These are phyloP conservation scores for Trichothecium roseum DNA, from an alignment of 2,329 filamentous ascomycete species.

Conservation along the genomic window DNA sequence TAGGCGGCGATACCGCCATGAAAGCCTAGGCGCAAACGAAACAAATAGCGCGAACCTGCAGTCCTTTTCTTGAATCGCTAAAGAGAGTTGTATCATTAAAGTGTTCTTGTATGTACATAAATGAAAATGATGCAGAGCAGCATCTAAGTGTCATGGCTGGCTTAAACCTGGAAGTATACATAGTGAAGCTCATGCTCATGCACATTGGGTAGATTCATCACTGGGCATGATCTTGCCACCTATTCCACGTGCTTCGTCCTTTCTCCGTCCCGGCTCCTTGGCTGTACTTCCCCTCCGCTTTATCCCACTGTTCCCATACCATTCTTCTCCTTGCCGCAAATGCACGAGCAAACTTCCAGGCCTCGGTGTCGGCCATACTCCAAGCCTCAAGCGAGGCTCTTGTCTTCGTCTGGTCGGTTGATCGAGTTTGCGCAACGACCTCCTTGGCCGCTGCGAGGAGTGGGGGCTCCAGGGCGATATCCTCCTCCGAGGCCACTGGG, in stretches of 20 bases:
- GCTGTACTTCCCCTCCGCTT: conserved; percentile 55
- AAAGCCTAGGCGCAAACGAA: conserved; percentile 7
- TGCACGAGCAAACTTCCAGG: conserved; percentile 64
- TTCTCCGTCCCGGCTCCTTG: conserved; percentile 48
- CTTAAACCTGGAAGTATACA: too few species aligned
- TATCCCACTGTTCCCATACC: conserved; percentile 59
- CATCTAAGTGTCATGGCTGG: too few species aligned
- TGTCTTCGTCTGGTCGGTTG: conserved; percentile 32
- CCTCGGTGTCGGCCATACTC: conserved; percentile 65
- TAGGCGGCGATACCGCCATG: conserved; percentile 46
- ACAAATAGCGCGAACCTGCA: background rate
- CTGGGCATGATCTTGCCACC: conserved; percentile 21
- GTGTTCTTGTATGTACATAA: too few species aligned
- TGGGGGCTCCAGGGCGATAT: conserved; percentile 24
- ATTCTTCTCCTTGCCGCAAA: conserved; percentile 52
- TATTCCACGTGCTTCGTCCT: conserved; percentile 23
- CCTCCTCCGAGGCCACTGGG: conserved; percentile 38
- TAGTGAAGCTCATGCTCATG: too few species aligned
- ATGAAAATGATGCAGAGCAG: too few species aligned
- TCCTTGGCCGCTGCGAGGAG: background rate
- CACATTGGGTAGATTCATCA: conserved; percentile 3
- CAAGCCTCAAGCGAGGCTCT: conserved; percentile 50
- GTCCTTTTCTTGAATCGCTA: conserved; percentile 4
- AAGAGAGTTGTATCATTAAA: too few species aligned
- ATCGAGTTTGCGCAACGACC: conserved; percentile 23